phyloP scores from a whole-genome alignment of 2,329 filamentous ascomycete genomes.

The Hymenoscyphus albidus region DNA sequence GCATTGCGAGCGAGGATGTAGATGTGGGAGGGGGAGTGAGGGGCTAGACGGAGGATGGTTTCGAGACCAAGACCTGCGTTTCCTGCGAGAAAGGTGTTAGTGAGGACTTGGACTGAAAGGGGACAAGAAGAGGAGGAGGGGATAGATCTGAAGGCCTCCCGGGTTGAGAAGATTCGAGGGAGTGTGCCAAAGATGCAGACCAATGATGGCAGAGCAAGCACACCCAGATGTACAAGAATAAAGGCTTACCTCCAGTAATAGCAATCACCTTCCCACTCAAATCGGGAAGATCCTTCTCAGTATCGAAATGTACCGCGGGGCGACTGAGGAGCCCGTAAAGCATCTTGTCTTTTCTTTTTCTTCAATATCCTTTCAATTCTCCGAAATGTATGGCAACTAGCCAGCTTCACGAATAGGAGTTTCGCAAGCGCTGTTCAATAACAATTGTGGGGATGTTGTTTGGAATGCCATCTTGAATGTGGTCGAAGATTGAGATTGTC shows the following conservation, averaged over 20 bases:
- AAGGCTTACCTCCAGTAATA: conserved; percentile 41
- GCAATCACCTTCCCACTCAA: conserved; percentile 43
- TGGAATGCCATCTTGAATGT: neutral
- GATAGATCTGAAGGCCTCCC: too few relatives aligned
- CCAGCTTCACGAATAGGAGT: neutral
- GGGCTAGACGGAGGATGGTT: conserved; percentile 40
- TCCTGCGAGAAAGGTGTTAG: conserved; percentile 14
- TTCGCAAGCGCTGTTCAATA: neutral
- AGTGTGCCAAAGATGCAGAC: neutral
- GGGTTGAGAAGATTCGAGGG: neutral
- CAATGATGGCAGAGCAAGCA: neutral
- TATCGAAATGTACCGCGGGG: conserved; percentile 13
- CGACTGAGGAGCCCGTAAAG: neutral
- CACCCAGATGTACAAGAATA: neutral
- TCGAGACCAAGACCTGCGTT: conserved; percentile 45
- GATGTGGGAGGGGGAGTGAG: conserved; percentile 39
- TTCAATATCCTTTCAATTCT: neutral
- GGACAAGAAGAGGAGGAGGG: neutral
- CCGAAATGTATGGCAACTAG: neutral
- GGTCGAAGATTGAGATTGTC: neutral
- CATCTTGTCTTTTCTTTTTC: neutral
- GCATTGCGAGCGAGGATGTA: conserved; percentile 39
- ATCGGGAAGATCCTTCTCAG: conserved; percentile 36
- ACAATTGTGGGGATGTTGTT: neutral
- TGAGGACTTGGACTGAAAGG: neutral